Evolutionary conservation across 345 rosid genomes (phyloP).

Genomic region (Eucalyptus camaldulensis): DNA sequence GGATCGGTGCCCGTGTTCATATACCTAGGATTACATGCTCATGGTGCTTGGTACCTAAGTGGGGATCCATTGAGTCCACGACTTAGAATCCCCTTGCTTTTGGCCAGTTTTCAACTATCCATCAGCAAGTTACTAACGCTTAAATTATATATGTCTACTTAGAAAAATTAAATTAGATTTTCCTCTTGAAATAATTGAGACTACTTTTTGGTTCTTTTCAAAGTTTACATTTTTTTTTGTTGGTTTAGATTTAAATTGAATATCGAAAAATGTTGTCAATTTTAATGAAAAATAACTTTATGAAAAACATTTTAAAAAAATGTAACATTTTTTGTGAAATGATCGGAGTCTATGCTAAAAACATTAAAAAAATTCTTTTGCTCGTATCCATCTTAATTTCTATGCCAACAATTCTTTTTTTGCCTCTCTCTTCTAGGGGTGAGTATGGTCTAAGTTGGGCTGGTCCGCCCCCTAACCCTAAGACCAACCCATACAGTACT

Average conservation of each 20-base stretch:
- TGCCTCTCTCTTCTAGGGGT: not conserved
- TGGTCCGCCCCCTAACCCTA: no score
- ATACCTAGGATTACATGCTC: no score
- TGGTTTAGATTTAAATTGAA: no score
- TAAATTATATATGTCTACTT: not conserved
- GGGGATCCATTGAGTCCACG: fast-evolving
- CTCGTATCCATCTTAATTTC: not conserved
- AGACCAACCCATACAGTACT: no score
- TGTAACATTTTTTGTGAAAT: not conserved
- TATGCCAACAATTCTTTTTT: not conserved
- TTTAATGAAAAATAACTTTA: no score
- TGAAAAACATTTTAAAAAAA: not conserved
- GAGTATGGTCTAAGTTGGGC: no score
- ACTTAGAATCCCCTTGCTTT: not conserved
- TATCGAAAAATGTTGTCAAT: no score
- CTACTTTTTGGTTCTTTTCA: not conserved
- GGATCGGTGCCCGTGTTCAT: not conserved
- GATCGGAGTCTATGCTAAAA: not conserved
- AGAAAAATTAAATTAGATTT: no score
- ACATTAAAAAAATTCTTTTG: not conserved
- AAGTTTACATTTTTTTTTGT: no score
- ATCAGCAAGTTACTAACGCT: fast-evolving
- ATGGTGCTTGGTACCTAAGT: not conserved
- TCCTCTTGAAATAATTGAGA: no score
- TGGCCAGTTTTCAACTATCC: fast-evolving